A percentile compares a stretch with the other conserved stretches of the same genome.
phyloP scores from a whole-genome alignment of 495 filamentous ascomycete genomes.

The Aspergillus sparsus region DNA sequence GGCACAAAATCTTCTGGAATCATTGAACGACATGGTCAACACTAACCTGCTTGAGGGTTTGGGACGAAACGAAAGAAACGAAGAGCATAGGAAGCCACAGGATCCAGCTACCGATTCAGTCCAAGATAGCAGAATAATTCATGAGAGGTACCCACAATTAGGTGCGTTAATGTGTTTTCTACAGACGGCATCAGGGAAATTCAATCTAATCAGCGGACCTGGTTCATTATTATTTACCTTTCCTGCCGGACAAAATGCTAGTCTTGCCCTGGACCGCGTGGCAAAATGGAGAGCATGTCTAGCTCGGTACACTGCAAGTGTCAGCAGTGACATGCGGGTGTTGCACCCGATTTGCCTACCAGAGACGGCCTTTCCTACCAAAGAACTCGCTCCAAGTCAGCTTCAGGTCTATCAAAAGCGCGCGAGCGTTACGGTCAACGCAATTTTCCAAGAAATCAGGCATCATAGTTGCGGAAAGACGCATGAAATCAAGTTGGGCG shows the following conservation, averaged over 20 bases:
- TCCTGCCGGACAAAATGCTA: too few relatives aligned
- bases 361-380: not conserved
- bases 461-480: not conserved
- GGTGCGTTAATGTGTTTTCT: too few relatives aligned
- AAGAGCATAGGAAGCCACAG: not conserved
- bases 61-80: not conserved
- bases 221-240: too few relatives aligned
- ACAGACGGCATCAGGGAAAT: too few relatives aligned
- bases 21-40: conserved; percentile 2
- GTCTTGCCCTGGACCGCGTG: too few relatives aligned
- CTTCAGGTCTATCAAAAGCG: not conserved
- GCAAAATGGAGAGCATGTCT: too few relatives aligned
- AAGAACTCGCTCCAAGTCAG: not conserved
- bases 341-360: not conserved
- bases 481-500: conserved; percentile 8
- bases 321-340: too few relatives aligned
- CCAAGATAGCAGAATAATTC: not conserved
- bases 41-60: not conserved
- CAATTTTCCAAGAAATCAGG: not conserved
- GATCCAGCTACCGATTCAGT: not conserved
- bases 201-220: too few relatives aligned
- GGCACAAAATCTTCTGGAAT: not conserved
- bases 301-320: too few relatives aligned
- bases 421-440: conserved; percentile 3
- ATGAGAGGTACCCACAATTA: too few relatives aligned